phyloP scores from a whole-genome alignment of 2,329 filamentous ascomycete species.

The Aspergillus fischeri region DNA sequence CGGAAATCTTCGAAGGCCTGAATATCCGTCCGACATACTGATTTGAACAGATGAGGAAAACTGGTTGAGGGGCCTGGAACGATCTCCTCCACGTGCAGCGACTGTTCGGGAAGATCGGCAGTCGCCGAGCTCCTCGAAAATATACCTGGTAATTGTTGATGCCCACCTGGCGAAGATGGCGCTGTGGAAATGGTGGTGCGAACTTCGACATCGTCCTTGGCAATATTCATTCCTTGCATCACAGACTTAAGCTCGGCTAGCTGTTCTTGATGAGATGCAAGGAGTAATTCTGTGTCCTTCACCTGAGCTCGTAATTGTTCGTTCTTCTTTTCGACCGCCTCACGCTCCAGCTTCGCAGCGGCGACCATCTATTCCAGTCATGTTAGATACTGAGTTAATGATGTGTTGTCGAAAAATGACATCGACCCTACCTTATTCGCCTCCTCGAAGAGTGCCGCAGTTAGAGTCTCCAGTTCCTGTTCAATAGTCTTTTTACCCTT shows the following conservation, averaged over 20 bases:
- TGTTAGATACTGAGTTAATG: neutral
- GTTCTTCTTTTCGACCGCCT: constrained; percentile 75
- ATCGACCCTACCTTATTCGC: constrained; percentile 67
- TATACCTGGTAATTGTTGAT: constrained; percentile 50
- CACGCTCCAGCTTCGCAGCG: constrained; percentile 77
- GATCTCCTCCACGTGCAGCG: constrained; percentile 49
- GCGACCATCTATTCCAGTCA: constrained; percentile 70
- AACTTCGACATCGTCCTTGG: constrained; percentile 64
- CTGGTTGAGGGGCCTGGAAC: constrained; percentile 62
- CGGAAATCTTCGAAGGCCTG: constrained; percentile 80
- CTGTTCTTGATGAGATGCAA: constrained; percentile 90
- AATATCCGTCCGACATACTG: constrained; percentile 78
- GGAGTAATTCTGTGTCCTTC: constrained; percentile 76
- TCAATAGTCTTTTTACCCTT: constrained; percentile 86
- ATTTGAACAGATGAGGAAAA: constrained; percentile 77
- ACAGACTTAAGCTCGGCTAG: constrained; percentile 84
- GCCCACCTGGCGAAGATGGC: constrained; percentile 73
- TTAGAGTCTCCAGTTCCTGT: constrained; percentile 84
- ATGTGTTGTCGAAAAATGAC: neutral
- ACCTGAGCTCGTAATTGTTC: constrained; percentile 83
- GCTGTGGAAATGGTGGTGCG: constrained; percentile 63
- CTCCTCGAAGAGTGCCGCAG: constrained; percentile 92
- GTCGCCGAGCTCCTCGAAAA: constrained; percentile 59
- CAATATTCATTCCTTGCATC: constrained; percentile 78
- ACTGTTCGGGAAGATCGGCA: constrained; percentile 49